phyloP scores from a whole-genome alignment of 2,329 filamentous ascomycete species.

The Diplodia sapinea region DNA sequence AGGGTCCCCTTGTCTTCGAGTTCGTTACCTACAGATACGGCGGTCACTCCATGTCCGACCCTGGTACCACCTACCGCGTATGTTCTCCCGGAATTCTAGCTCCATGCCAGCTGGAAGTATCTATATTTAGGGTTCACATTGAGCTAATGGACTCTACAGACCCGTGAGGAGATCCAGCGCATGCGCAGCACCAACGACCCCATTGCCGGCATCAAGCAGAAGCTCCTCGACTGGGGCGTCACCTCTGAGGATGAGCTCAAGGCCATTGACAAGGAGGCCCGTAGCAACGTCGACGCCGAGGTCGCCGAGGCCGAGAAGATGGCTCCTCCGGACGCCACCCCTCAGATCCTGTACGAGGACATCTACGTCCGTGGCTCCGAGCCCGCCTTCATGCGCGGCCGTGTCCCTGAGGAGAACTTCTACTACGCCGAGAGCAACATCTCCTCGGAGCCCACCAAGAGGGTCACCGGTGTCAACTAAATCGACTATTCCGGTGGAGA shows the following conservation, averaged over 20 bases:
- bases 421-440: constrained; percentile 61
- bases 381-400: constrained; percentile 84
- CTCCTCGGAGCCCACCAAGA: constrained; percentile 12
- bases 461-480: constrained; percentile 29
- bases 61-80: constrained; percentile 93
- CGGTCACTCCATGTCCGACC: constrained; percentile 99
- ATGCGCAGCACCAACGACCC: constrained; percentile 99
- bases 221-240: constrained; percentile 94
- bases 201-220: constrained; percentile 97
- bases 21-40: constrained; percentile 99
- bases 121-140: too few relatives aligned
- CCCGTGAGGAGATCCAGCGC: constrained; percentile 98
- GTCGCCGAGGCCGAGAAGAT: constrained; percentile 90
- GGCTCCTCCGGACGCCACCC: constrained; percentile 75
- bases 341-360: constrained; percentile 91
- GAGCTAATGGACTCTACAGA: constrained; percentile 52
- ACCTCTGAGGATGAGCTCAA: constrained; percentile 95
- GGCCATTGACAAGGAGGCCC: constrained; percentile 91
- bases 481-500: neutral
- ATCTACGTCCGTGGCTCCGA: constrained; percentile 91
- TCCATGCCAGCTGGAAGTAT: neutral
- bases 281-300: constrained; percentile 83
- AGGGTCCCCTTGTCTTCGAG: constrained; percentile 94
- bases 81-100: constrained; percentile 32
- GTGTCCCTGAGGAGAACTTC: constrained; percentile 90